These are phyloP conservation scores for Canna indica DNA, from an alignment of 176 grass and related monocot species.

Conservation along the genomic window DNA sequence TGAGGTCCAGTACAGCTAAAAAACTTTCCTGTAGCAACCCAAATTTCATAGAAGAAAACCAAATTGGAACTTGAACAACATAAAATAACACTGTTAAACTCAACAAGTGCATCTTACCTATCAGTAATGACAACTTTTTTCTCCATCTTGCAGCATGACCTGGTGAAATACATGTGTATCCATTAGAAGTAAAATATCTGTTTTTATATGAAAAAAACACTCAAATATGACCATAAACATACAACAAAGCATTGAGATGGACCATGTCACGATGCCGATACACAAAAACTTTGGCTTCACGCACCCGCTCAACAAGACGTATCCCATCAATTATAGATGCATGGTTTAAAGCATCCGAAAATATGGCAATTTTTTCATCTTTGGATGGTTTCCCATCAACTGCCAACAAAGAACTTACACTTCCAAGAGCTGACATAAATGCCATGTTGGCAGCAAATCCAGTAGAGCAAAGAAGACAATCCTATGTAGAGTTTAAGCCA, in stretches of 20 bases:
- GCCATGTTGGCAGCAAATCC: conserved; percentile 87
- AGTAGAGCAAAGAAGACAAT: conserved; percentile 82
- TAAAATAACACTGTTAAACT: background rate
- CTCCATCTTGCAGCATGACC: conserved; percentile 49
- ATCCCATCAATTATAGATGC: conserved; percentile 94
- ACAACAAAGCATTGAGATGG: conserved; percentile 77
- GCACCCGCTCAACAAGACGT: conserved; percentile 48
- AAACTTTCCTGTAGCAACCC: background rate
- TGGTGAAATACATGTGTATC: conserved; percentile 17
- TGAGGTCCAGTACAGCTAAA: background rate
- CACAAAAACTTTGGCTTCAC: conserved; percentile 56
- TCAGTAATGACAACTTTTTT: conserved; percentile 93
- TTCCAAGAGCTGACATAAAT: conserved; percentile 63
- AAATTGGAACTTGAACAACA: conserved; percentile 14
- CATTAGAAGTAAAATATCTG: background rate
- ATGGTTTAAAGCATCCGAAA: conserved; percentile 88
- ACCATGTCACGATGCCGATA: conserved; percentile 73
- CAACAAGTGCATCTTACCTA: conserved; percentile 33
- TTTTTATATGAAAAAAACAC: background rate
- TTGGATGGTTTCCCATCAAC: conserved; percentile 28
- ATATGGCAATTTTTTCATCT: conserved; percentile 51
- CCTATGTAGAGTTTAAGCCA: conserved; percentile 27
- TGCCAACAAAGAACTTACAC: conserved; percentile 50
- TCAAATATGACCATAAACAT: conserved; percentile 14
- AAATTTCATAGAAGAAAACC: conserved; percentile 6